A percentile compares a stretch with the other conserved stretches of the same genome.
These are phyloP conservation scores for Ophiostoma perfectum DNA, from an alignment of 2,329 filamentous ascomycete species.

Conservation along the genomic window DNA sequence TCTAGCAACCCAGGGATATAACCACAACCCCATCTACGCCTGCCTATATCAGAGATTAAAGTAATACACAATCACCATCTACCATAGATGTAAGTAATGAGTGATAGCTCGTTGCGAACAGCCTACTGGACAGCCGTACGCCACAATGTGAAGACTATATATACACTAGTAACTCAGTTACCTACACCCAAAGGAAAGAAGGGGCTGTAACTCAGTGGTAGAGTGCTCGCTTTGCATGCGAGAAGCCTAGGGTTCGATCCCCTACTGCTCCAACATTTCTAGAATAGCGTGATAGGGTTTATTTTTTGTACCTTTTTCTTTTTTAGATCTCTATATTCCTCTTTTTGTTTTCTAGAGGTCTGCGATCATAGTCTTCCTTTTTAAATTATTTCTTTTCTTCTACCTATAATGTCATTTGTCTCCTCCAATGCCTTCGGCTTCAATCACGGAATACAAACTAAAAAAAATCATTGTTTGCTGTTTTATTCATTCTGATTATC, in stretches of 20 bases:
- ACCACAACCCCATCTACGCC: no score
- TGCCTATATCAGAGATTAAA: no score
- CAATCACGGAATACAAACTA: no score
- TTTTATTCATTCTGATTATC: neutral
- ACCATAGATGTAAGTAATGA: no score
- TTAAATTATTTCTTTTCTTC: neutral
- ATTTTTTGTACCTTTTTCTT: neutral
- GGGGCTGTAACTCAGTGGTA: constrained; percentile 19
- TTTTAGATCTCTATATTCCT: neutral
- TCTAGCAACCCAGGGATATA: no score
- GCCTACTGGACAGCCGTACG: no score
- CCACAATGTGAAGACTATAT: neutral
- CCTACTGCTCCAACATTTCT: constrained; percentile 13
- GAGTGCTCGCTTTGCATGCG: constrained; percentile 19
- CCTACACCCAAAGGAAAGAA: neutral
- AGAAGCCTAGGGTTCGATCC: constrained; percentile 18
- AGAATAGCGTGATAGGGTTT: neutral
- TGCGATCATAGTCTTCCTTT: no score
- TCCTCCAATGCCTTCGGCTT: no score
- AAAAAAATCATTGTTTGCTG: neutral
- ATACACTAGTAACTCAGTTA: neutral
- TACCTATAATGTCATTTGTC: no score
- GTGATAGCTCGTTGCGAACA: no score
- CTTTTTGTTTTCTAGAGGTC: no score
- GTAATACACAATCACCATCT: no score